Evolutionary conservation across 768 basidiomycete species (phyloP), one percentile per base, ranked within the genome.

Genomic region (Tricholoma bakamatsutake): DNA sequence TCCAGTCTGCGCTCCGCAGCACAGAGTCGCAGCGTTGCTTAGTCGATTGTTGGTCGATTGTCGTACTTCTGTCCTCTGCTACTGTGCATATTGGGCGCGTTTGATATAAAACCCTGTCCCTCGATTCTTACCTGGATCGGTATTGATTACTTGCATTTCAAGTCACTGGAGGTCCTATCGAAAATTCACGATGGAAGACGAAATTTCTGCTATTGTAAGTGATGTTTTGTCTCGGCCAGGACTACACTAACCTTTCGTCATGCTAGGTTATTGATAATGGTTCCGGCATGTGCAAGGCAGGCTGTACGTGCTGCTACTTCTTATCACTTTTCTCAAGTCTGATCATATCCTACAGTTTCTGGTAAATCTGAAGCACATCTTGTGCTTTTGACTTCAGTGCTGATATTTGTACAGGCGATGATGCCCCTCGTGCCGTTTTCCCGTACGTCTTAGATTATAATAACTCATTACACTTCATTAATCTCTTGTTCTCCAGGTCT

Each of bases 231-330:
- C 33, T 46, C 59, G 21, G 2, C 21, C 2, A 3, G 21, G 21
- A 33, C 15, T 15, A 34, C 12, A 11, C 49, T 53, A 43, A 57
- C 42, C 40, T 52, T 13, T 62, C 13, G 49, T 31, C 27, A 30
- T 27, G 48, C 30, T 60, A 89, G 88, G 89, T 91, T 73, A 88
- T 90, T 69, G 88, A 93, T 76, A 91, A 91, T 73, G 93, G 92
- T 69, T 98, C 95, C 69, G 96, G 95, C 76, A 98, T 98, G 95
- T 98, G 95, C 88, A 98, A 98, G 80, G 96, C 96, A 83, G 96
- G 96, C 76, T 93, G 90, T 92, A 71, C 66, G 88, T 86, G 42
- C 61, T 62, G 62, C 54, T 55, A 12, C 30, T 35, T 49, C 56
- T 55, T 54, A 46, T 52, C 57, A 51, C 21, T 17, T 39, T 27